Evolutionary conservation across 345 rosid genomes (phyloP), one percentile per base, ranked within the genome.

Genomic region (Salix suchowensis): DNA sequence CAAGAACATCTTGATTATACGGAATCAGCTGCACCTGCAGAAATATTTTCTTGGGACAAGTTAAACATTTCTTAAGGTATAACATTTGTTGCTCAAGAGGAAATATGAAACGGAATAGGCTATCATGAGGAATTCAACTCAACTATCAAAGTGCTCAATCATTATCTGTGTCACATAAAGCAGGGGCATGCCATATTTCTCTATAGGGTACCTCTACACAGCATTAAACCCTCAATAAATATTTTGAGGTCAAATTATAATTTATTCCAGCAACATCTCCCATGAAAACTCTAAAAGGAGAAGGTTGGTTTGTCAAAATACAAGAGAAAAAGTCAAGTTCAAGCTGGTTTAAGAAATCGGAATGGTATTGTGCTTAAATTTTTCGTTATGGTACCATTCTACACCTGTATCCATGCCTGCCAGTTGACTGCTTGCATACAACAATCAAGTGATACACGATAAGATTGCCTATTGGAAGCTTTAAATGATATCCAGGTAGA

Each of bases 21-120:
- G 86, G 83, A 54, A 72, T 65, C 80, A 92, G 85, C 78, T 89
- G 86, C 55, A 94, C 94, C 98, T 92, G 85, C 78, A 80, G 70
- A 67, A 65, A 71, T 9, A 65, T 65, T 72, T 69, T 30, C 11
- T 9, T 40, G n/a, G 37, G 40, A 52, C 8, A 37, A 19, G 40
- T 21, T 67, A 9, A n/a, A 26, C 15, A 46, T 50, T 23, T 10
- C 2, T 40, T 11, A 23, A 34, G 19, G 44, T 8, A n/a, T 8
- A 67, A 21, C 68, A 7, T 61, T 44, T 6, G 23, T 42, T 44
- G 4, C 39, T 2, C 58, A 73, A 11, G 4, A 37, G 44, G 14
- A 37, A 11, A 24, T 3, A 1, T 8, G 77, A 34, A 50, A 24
- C 42, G 23, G 32, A n/a, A 36, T 34, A 30, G 39, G 18, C 52